A percentile compares a stretch with the other conserved stretches of the same genome.
Evolutionary conservation across 352 stramenopile genomes (phyloP).

Genomic region (Phytophthora hibernalis): DNA sequence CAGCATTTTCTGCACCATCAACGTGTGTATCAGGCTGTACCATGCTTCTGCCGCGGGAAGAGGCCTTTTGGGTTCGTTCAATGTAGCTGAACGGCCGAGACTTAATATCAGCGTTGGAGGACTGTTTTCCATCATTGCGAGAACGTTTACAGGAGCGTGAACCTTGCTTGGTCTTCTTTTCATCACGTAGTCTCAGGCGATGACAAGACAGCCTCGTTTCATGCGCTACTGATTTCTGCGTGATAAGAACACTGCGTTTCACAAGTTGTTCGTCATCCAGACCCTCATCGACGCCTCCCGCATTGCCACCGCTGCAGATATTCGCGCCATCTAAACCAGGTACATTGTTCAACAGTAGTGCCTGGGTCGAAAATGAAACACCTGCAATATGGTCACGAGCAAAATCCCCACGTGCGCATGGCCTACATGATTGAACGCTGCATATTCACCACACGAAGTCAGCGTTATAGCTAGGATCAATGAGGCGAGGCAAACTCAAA

Average conservation of each 20-base stretch:
- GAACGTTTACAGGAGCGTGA: conserved; percentile 43
- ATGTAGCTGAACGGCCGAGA: conserved; percentile 48
- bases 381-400: background rate
- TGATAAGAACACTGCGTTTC: conserved; percentile 57
- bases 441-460: background rate
- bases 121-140: conserved; percentile 23
- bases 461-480: background rate
- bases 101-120: background rate
- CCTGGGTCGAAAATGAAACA: conserved; percentile 26
- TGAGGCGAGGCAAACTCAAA: background rate
- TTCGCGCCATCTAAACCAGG: conserved; percentile 12
- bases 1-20: conserved; percentile 2
- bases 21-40: conserved; percentile 12
- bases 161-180: conserved; percentile 32
- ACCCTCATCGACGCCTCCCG: conserved; percentile 1
- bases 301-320: background rate
- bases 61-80: conserved; percentile 60
- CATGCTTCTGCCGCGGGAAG: conserved; percentile 23
- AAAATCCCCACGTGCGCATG: conserved; percentile 45
- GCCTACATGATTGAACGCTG: conserved; percentile 63
- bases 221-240: conserved; percentile 33
- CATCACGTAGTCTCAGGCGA: conserved; percentile 44
- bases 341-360: conserved; percentile 55
- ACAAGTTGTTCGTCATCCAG: conserved; percentile 36
- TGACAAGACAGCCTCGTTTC: conserved; percentile 45